Percentiles rank a stretch among this genome's conserved stretches.
These are phyloP conservation scores for Lecanicillium sp. DNA, from an alignment of 2,329 filamentous ascomycete genomes.

Conservation along the genomic window DNA sequence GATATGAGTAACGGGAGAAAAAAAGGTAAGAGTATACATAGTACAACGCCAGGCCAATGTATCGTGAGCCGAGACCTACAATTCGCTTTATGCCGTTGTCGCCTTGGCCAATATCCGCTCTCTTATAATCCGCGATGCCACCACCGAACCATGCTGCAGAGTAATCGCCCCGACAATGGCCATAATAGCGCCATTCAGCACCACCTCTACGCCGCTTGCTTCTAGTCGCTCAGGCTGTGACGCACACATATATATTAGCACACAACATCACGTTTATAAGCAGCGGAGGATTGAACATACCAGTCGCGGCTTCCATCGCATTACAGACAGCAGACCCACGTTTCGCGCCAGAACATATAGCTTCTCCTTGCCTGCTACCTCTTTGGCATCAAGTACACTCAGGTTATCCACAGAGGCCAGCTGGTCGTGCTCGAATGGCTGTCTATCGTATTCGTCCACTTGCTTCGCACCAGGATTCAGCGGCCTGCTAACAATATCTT, in stretches of 20 bases:
- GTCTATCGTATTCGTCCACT: slow-evolving; percentile 46
- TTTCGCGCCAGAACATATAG: slow-evolving; percentile 59
- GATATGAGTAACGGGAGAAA: not conserved
- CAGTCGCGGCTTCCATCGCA: slow-evolving; percentile 82
- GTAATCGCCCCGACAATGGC: slow-evolving; percentile 83
- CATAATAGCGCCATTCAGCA: slow-evolving; percentile 71
- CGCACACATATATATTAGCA: too few relatives aligned
- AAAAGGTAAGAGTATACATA: slow-evolving; percentile 8
- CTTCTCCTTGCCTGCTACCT: slow-evolving; percentile 55
- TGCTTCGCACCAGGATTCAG: slow-evolving; percentile 16
- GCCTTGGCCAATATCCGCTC: slow-evolving; percentile 58
- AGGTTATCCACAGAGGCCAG: slow-evolving; percentile 70
- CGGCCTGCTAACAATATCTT: slow-evolving; percentile 26
- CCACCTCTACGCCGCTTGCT: slow-evolving; percentile 63
- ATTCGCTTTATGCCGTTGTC: slow-evolving; percentile 11
- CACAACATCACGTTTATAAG: too few relatives aligned
- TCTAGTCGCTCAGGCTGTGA: slow-evolving; percentile 59
- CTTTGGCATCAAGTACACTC: slow-evolving; percentile 47
- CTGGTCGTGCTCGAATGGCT: slow-evolving; percentile 61
- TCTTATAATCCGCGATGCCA: slow-evolving; percentile 65
- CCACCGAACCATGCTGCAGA: slow-evolving; percentile 75
- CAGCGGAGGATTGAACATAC: slow-evolving; percentile 38
- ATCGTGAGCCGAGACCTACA: too few relatives aligned
- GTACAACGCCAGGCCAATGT: not conserved
- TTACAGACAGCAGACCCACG: slow-evolving; percentile 63